These are phyloP conservation scores for Rutstroemia sp. DNA, from an alignment of 2,329 filamentous ascomycete genomes.

Conservation along the genomic window DNA sequence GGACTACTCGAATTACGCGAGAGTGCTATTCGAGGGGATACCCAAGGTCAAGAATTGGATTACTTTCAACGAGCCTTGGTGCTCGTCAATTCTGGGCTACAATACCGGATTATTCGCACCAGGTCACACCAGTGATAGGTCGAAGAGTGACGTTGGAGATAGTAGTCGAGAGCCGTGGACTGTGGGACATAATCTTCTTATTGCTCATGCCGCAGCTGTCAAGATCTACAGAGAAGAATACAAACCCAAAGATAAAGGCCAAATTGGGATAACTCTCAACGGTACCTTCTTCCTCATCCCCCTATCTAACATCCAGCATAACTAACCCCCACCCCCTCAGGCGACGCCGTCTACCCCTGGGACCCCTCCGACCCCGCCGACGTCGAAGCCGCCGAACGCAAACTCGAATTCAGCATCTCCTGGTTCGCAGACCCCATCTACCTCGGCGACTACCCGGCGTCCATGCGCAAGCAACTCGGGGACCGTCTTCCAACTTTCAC, in stretches of 20 bases:
- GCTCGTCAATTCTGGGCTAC: constrained; percentile 74
- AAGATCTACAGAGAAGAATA: constrained; percentile 79
- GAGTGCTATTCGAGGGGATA: constrained; percentile 66
- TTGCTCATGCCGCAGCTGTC: constrained; percentile 74
- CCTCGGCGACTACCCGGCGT: constrained; percentile 74
- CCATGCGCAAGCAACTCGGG: constrained; percentile 76
- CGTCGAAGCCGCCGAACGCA: constrained; percentile 68
- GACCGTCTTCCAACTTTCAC: constrained; percentile 70
- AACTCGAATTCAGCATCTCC: constrained; percentile 78
- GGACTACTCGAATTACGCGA: constrained; percentile 74
- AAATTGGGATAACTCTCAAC: constrained; percentile 85
- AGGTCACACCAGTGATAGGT: constrained; percentile 71
- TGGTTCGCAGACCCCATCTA: constrained; percentile 90
- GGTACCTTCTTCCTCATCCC: constrained; percentile 38
- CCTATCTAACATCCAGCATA: too few species aligned
- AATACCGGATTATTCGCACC: constrained; percentile 72
- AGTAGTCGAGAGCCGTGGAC: constrained; percentile 73
- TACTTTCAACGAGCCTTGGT: constrained; percentile 88
- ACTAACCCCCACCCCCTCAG: constrained; percentile 29
- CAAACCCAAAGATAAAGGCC: constrained; percentile 61
- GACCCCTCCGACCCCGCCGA: constrained; percentile 69
- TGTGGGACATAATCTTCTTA: constrained; percentile 70
- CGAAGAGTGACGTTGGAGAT: constrained; percentile 63
- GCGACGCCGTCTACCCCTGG: constrained; percentile 77
- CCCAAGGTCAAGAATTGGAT: constrained; percentile 81